Base-by-base conservation (phyloP, 1,284 basidiomycete genomes). In the Cryptococcus depauperatus region DNA sequence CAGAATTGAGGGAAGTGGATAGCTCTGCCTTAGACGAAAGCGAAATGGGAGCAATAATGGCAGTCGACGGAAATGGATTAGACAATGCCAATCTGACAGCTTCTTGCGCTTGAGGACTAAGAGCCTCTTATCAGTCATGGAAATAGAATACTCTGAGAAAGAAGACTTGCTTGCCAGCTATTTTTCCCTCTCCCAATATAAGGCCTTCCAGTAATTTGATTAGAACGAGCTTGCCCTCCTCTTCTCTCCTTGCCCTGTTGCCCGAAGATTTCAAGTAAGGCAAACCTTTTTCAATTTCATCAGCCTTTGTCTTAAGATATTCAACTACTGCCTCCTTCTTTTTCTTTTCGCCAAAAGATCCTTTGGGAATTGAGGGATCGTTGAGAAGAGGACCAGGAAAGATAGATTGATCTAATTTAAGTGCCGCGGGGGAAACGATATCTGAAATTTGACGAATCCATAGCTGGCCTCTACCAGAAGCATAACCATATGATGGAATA, bases 301-400 rank as follows among this genome's bases (percentile, higher is more conserved):
- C 79, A 1, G 77, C 77, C 41, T 86, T 77, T 38, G 80, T 80
- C 10, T 79, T 75, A 14, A 96, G 74, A 66, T 92, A 96, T 48
- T 80, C 79, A 33, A 81, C 58, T 1, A 93, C 79, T 19, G 75
- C 77, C n/a, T 81, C 75, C 59, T 89, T 87, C 74, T 91, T 93
- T 44, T 80, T 80, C 74, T 92, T 95, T 19, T 70, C 69, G 2
- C 69, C 81, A 1, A 78, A 73, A 3, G 79, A 75, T 2, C 82
- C 76, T 32, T 71, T 72, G 13, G 80, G 76, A 1, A 80, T 77
- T 4, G 79, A 73, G 10, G 83, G 78, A 64, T 92, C 89, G 35
- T 79, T 78, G 54, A 88, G 80, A 49, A 95, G 67, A 2, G 91
- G 91, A 0, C 91, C 91, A 37, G 91, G 89, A 71, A 83, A 95